A percentile compares a stretch with the other conserved stretches of the same genome.
Evolutionary conservation across 306 rosid species (phyloP).

Genomic region (Potentilla sterilis): DNA sequence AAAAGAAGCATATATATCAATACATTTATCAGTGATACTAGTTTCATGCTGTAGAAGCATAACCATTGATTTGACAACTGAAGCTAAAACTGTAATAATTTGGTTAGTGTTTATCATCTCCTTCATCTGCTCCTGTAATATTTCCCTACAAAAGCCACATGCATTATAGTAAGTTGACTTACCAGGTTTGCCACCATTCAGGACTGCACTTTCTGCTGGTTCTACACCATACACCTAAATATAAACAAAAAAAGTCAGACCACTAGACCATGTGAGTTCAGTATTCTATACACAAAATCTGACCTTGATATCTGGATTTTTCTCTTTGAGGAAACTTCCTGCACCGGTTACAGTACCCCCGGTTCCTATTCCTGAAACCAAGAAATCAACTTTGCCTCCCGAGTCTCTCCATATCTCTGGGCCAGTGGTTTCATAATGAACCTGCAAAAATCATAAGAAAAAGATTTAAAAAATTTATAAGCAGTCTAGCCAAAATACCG

Average conservation of each 20-base stretch:
- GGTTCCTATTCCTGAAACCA: constrained; percentile 80
- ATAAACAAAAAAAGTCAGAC: not conserved
- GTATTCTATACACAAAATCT: not conserved
- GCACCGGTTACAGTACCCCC: constrained; percentile 72
- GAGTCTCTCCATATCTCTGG: constrained; percentile 92
- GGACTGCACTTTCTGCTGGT: constrained; percentile 74
- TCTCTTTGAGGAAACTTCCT: constrained; percentile 75
- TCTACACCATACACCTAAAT: constrained; percentile 70
- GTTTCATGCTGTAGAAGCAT: not conserved
- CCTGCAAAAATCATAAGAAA: constrained; percentile 33
- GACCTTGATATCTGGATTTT: constrained; percentile 75
- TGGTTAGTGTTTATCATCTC: too few relatives aligned
- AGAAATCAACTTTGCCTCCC: constrained; percentile 56
- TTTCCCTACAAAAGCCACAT: not conserved
- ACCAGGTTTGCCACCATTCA: constrained; percentile 79
- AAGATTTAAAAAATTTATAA: not conserved
- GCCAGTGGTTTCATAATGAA: constrained; percentile 86
- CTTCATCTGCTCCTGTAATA: constrained; percentile 19
- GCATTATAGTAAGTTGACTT: constrained; percentile 14
- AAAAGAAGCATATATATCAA: constrained; percentile 10
- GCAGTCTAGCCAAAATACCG: not conserved
- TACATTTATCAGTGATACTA: not conserved
- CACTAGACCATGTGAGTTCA: not conserved
- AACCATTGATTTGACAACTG: constrained; percentile 19
- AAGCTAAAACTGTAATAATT: constrained; percentile 27